Conservation (phyloP, 305 asterid genomes). For the Solanum hybrid region DNA sequence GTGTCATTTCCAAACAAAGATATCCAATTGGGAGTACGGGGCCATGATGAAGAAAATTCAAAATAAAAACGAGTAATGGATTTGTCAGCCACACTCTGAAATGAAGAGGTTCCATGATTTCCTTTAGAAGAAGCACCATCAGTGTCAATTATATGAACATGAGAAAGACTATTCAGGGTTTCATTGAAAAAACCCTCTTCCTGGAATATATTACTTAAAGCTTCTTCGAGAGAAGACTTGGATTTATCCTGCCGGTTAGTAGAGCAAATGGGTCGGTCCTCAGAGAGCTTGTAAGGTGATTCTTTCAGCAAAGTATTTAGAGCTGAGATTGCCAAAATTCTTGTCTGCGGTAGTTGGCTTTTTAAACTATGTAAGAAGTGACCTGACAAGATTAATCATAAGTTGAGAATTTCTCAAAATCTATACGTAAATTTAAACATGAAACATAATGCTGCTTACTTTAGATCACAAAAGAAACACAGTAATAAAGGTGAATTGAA, state of each 20-base stretch:
- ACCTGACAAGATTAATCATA: constrained; percentile 46
- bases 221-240: constrained; percentile 84
- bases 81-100: constrained; percentile 90
- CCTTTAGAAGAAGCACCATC: constrained; percentile 79
- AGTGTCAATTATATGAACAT: constrained; percentile 79
- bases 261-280: constrained; percentile 17
- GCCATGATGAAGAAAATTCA: constrained; percentile 98
- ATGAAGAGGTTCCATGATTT: constrained; percentile 60
- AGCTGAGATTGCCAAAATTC: constrained; percentile 97
- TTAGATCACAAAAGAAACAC: background rate
- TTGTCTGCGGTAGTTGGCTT: constrained; percentile 98
- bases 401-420: constrained; percentile 6
- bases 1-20: constrained; percentile 77
- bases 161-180: constrained; percentile 77
- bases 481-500: background rate
- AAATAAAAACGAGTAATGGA: constrained; percentile 91
- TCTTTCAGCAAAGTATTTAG: constrained; percentile 88
- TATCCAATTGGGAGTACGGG: constrained; percentile 97
- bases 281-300: constrained; percentile 80
- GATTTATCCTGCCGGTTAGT: constrained; percentile 30
- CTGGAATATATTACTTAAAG: constrained; percentile 69
- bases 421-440: background rate
- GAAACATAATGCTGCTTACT: background rate
- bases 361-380: constrained; percentile 92
- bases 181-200: constrained; percentile 87